Conservation (phyloP, 345 rosid species). For the Syzygium aqueum region DNA sequence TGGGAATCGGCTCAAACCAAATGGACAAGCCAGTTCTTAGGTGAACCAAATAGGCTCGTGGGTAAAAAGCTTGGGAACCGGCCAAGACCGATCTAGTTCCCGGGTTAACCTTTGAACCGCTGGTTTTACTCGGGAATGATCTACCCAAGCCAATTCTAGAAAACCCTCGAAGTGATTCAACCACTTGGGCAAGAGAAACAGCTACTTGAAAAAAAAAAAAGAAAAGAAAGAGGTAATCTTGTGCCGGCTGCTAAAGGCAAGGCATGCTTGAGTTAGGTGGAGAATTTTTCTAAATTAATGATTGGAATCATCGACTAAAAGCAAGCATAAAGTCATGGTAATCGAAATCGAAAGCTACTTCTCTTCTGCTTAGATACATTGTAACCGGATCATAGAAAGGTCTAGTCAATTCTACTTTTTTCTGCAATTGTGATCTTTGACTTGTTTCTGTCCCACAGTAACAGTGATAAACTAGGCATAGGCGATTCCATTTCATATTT, state of each 20-base stretch:
- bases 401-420: background rate
- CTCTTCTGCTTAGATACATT: background rate
- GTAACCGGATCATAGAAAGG: background rate
- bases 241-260: background rate
- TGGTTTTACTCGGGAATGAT: background rate
- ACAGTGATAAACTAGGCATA: background rate
- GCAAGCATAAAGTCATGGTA: background rate
- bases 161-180: background rate
- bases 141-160: background rate
- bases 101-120: background rate
- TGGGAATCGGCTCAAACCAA: rapidly evolving
- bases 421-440: background rate
- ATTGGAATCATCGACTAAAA: background rate
- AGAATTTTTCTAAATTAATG: background rate
- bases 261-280: background rate
- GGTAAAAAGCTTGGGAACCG: background rate
- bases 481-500: background rate
- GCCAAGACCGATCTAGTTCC: background rate
- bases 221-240: background rate
- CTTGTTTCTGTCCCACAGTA: background rate
- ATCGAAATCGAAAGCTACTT: background rate
- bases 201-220: background rate
- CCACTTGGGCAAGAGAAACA: background rate
- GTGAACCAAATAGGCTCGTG: background rate
- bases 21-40: rapidly evolving